These are phyloP conservation scores for Allomyces arbusculus DNA, from an alignment of 192 early-diverging fungal species.

Conservation along the genomic window DNA sequence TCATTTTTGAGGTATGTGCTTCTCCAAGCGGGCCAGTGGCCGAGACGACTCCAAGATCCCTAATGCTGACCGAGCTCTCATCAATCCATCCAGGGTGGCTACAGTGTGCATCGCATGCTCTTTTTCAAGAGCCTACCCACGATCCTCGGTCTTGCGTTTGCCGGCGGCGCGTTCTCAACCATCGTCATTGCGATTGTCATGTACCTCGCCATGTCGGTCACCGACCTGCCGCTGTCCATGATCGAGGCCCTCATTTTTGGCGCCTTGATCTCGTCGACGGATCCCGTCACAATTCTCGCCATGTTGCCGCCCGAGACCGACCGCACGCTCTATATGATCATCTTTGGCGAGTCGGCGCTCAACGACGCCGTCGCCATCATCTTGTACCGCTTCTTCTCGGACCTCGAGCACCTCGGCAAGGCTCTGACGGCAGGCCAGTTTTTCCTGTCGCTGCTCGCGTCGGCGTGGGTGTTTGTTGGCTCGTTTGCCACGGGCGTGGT, in stretches of 20 bases:
- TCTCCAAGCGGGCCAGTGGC: too few species aligned
- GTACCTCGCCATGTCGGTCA: conserved; percentile 28
- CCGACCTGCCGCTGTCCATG: conserved; percentile 20
- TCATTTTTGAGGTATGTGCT: conserved; percentile 18
- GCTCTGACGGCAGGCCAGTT: conserved; percentile 20
- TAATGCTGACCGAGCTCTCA: too few species aligned
- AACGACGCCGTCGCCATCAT: conserved; percentile 43
- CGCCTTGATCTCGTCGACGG: conserved; percentile 34
- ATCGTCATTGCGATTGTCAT: conserved; percentile 30
- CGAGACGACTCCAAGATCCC: too few species aligned
- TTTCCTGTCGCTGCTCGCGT: conserved; percentile 19
- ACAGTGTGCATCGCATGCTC: conserved; percentile 21
- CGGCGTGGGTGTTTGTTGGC: conserved; percentile 31
- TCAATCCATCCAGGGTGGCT: conserved; percentile 19
- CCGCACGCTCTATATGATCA: conserved; percentile 32
- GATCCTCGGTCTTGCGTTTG: conserved; percentile 28
- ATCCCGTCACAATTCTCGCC: conserved; percentile 37
- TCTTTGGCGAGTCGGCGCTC: conserved; percentile 40
- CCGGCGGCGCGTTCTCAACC: conserved; percentile 35
- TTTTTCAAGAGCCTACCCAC: conserved; percentile 32
- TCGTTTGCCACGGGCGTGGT: conserved; percentile 21
- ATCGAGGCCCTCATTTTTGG: conserved; percentile 37
- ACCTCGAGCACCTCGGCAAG: conserved; percentile 25
- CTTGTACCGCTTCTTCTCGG: conserved; percentile 36
- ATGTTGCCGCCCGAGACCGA: conserved; percentile 32